phyloP scores from a whole-genome alignment of 257 asterid genomes.

The Penstemon barbatus region DNA sequence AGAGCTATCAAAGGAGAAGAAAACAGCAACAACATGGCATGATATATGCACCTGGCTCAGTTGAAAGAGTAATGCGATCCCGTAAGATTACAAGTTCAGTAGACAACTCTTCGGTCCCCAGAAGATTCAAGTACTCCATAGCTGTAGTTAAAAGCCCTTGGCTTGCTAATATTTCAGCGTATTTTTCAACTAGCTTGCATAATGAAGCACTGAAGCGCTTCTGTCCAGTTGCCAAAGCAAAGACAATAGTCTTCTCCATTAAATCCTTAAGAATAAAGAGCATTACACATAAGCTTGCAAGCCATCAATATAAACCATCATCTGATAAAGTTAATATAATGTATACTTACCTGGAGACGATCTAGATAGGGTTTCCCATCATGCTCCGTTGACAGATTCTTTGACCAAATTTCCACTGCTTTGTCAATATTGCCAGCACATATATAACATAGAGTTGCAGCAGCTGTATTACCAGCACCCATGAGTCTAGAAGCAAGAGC shows the following conservation, averaged over 20 bases:
- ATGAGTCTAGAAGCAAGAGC: constrained; percentile 85
- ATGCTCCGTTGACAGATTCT: constrained; percentile 56
- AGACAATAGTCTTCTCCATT: constrained; percentile 93
- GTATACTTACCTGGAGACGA: constrained; percentile 69
- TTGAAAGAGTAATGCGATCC: constrained; percentile 80
- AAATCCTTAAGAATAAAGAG: constrained; percentile 57
- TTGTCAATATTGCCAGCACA: constrained; percentile 97
- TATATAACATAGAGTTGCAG: constrained; percentile 86
- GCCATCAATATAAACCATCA: constrained; percentile 16
- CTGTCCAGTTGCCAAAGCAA: constrained; percentile 92
- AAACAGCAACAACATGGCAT: constrained; percentile 21
- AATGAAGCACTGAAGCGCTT: constrained; percentile 81
- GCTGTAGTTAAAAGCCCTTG: constrained; percentile 95
- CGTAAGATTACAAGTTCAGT: constrained; percentile 79
- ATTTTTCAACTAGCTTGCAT: constrained; percentile 89
- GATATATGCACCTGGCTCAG: constrained; percentile 63
- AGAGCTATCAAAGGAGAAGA: constrained; percentile 2
- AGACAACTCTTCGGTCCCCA: constrained; percentile 86
- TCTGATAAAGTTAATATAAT: constrained; percentile 18
- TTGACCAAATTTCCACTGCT: constrained; percentile 92
- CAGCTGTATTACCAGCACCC: constrained; percentile 75
- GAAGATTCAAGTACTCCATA: constrained; percentile 86
- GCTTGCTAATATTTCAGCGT: constrained; percentile 95
- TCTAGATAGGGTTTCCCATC: constrained; percentile 85
- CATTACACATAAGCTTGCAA: constrained; percentile 13